Base-by-base conservation (phyloP, 2,329 filamentous ascomycete species). In the Hawksworthiomyces lignivorus region DNA sequence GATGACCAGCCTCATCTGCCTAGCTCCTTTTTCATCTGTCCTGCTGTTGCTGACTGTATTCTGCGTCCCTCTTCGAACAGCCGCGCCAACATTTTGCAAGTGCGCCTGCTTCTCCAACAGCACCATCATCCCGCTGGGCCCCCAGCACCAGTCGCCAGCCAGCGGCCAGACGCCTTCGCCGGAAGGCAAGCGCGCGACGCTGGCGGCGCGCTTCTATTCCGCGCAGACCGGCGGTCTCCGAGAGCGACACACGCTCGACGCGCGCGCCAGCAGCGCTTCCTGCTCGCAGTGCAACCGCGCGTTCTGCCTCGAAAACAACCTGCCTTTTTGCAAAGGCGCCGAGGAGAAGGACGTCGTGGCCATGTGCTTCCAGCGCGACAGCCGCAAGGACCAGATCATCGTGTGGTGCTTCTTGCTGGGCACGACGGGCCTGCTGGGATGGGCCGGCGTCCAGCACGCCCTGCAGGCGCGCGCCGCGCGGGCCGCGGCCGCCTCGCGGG, bases 91-190 rank as follows among this genome's bases (percentile, higher is more conserved):
- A 2, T 82, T 82, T 58, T 82, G 78, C 68, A 82, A 82, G 69
- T 82, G 78, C 63, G 82, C 76, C 51, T 82, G 78, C 64, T 80
- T 80, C 64, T 76, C 75, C 52, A 82, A 82, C 64, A 79, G 74
- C 67, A 82, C 77, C 50, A 79, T 82, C 54, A 79, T 82, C 55
- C 68, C 73, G 12, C 69, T 81, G 9, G 73, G 68, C n/a, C 69
- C 72, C 4, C 60, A 67, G 45, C 53, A 61, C 39, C 41, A 52
- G 41, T 49, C 53, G 53, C 47, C 57, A 42, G 45, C 56, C 47
- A 49, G 21, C 7, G 38, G 42, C 18, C 24, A 53, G 41, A 45
- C 48, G 45, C 56, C 50, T 48, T 42, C 46, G 48, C 54, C 39
- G 50, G 15, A 11, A 20, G 31, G 20, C 24, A 33, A 24, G 19